Evolutionary conservation across 2,329 filamentous ascomycete species (phyloP).

Genomic region (Ascochyta pisi): DNA sequence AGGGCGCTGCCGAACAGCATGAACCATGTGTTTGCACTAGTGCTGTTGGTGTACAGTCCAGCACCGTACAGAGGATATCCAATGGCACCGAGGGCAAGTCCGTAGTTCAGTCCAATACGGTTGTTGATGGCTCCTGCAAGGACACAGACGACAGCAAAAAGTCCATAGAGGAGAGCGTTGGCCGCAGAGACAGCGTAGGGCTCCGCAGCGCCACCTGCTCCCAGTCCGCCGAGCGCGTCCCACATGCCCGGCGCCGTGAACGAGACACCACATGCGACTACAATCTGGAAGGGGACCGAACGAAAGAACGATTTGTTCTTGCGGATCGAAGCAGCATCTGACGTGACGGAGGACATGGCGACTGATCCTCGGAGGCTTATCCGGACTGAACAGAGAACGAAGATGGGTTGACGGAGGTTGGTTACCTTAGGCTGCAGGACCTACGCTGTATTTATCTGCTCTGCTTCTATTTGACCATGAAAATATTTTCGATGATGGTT

Average conservation of each 20-base stretch:
- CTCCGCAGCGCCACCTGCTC: conserved; percentile 44
- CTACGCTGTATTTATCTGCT: conserved; percentile 12
- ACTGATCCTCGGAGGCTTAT: conserved; percentile 6
- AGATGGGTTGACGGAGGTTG: neutral
- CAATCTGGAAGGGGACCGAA: conserved; percentile 44
- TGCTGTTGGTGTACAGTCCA: conserved; percentile 51
- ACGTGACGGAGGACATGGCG: conserved; percentile 9
- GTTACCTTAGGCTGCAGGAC: neutral
- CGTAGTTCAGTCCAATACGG: conserved; percentile 44
- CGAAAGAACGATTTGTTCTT: conserved; percentile 35
- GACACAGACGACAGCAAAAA: conserved; percentile 42
- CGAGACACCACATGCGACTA: conserved; percentile 44
- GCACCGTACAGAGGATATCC: conserved; percentile 53
- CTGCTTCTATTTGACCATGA: neutral
- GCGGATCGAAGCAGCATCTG: conserved; percentile 22
- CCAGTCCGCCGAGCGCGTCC: conserved; percentile 44
- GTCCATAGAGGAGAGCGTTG: conserved; percentile 44
- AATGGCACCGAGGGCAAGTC: conserved; percentile 52
- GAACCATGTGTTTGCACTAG: conserved; percentile 50
- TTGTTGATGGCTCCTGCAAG: conserved; percentile 49
- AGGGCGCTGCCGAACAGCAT: conserved; percentile 49
- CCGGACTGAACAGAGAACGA: neutral
- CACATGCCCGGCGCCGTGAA: conserved; percentile 47
- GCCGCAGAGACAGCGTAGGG: conserved; percentile 44
- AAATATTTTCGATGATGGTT: conserved; percentile 26